phyloP scores from a whole-genome alignment of 352 stramenopile species.

The Phytophthora pluvialis region DNA sequence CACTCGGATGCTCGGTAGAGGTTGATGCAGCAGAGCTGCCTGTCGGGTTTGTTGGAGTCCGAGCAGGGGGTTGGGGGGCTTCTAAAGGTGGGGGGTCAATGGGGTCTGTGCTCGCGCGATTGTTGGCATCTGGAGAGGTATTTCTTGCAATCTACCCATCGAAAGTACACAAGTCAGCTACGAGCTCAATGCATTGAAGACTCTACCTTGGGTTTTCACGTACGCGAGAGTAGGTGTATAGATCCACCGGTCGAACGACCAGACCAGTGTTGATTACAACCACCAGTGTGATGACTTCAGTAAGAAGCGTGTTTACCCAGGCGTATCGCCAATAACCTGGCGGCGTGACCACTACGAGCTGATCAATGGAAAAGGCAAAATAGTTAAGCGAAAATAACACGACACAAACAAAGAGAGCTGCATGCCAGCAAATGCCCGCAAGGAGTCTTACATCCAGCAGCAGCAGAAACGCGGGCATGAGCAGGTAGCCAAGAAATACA shows the following conservation, averaged over 20 bases:
- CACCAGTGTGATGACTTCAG: constrained; percentile 50
- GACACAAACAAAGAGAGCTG: neutral
- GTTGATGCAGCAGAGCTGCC: neutral
- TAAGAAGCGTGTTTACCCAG: constrained; percentile 64
- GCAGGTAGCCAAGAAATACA: constrained; percentile 60
- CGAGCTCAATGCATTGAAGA: neutral
- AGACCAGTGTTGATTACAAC: constrained; percentile 51
- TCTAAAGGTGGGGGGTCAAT: constrained; percentile 19
- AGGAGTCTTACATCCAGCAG: constrained; percentile 55
- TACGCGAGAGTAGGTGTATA: constrained; percentile 58
- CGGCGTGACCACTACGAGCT: constrained; percentile 66
- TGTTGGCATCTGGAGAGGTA: constrained; percentile 12
- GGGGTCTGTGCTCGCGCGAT: constrained; percentile 1
- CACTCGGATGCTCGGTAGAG: neutral
- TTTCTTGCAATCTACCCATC: constrained; percentile 23
- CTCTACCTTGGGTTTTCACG: neutral
- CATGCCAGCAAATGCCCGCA: neutral
- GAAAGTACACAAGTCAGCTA: neutral
- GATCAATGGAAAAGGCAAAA: constrained; percentile 1
- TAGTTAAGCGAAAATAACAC: neutral
- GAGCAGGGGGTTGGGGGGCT: neutral
- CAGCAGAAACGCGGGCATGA: constrained; percentile 62
- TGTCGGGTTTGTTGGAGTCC: neutral
- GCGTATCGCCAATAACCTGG: constrained; percentile 63
- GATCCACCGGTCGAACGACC: constrained; percentile 56